These are phyloP conservation scores for Blastobotrys mokoenaii DNA, from an alignment of 805 yeast genomes.

Conservation along the genomic window DNA sequence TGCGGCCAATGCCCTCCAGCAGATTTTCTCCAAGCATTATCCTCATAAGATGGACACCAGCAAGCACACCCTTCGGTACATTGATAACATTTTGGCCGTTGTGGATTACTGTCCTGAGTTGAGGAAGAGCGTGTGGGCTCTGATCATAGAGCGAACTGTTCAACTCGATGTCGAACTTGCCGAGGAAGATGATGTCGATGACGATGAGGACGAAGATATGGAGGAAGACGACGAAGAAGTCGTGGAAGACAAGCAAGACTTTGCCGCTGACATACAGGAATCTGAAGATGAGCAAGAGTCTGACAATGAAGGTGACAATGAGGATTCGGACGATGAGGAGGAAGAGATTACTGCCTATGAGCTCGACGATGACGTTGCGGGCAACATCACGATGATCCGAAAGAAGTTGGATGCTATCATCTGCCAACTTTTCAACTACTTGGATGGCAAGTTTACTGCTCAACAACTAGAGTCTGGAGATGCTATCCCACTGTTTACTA, in stretches of 20 bases:
- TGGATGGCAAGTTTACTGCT: conserved; percentile 41
- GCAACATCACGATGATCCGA: conserved; percentile 35
- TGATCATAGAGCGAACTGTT: conserved; percentile 70
- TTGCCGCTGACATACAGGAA: conserved; percentile 27
- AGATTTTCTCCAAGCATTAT: conserved; percentile 48
- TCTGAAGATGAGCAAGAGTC: conserved; percentile 21
- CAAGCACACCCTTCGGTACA: conserved; percentile 49
- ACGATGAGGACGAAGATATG: conserved; percentile 40
- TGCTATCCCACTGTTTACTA: conserved; percentile 62
- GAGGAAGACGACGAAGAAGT: conserved; percentile 26
- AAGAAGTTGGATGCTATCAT: conserved; percentile 67
- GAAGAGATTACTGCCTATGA: conserved; percentile 29
- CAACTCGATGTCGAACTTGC: conserved; percentile 88
- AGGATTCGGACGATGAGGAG: conserved; percentile 27
- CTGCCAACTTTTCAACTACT: conserved; percentile 43
- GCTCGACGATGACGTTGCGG: conserved; percentile 25
- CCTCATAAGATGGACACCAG: conserved; percentile 72
- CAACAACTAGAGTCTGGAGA: conserved; percentile 50
- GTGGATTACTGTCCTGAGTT: conserved; percentile 69
- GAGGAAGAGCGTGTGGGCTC: conserved; percentile 67
- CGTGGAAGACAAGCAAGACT: conserved; percentile 28
- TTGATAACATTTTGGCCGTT: conserved; percentile 51
- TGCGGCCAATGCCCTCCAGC: conserved; percentile 55
- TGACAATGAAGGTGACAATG: conserved; percentile 29
- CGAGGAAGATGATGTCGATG: conserved; percentile 73